Base-by-base conservation (phyloP, 495 filamentous ascomycete genomes). In the Xylaria castorea region DNA sequence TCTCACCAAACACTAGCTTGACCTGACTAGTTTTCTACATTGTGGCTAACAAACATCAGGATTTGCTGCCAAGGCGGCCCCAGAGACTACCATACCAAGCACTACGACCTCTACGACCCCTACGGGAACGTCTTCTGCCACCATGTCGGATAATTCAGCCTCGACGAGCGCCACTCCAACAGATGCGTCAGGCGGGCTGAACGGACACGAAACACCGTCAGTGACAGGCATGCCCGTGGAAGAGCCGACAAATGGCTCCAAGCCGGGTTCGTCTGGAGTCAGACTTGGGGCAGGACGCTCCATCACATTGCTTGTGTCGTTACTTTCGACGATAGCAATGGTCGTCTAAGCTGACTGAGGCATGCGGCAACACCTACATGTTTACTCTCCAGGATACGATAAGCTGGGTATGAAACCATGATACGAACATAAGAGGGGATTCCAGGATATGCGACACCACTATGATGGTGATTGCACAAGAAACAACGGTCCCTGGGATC, bases 51-150 rank as follows among this genome's bases (percentile, higher is more conserved):
- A 34, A 46, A 65, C 18, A 9, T 11, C 42, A 82, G 80, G 85
- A 20, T 85, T 87, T 57, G 84, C 84, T 14, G 67, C 72, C 40
- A 84, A 80, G 66, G 77, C 80, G 12, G 51, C 58, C 16, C 74
- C 63, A 36, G 69, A 70, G 6, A 71, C 76, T 20, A 75, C 67
- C 9, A 65, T 71, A 14, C 32, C 73, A 34, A 55, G 71, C 36
- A 65, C 73, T 5, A 63, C 75, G 1, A 73, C 68, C 34, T 71
- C 71, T 12, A 78, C 74, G 1, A 30, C 53, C 25, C 64, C 73
- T 25, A 60, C 74, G 20, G 44, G 32, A n/a, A 71, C 71, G 8
- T 50, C 70, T 16, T 32, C 70, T 2, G 46, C 48, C 11, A 16
- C 46, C 8, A 40, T 12, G 14, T 65, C 60, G 27, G 51, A 46